A percentile compares a stretch with the other conserved stretches of the same genome.
Conservation (phyloP, 495 filamentous ascomycete species). For the Neurospora terricola region DNA sequence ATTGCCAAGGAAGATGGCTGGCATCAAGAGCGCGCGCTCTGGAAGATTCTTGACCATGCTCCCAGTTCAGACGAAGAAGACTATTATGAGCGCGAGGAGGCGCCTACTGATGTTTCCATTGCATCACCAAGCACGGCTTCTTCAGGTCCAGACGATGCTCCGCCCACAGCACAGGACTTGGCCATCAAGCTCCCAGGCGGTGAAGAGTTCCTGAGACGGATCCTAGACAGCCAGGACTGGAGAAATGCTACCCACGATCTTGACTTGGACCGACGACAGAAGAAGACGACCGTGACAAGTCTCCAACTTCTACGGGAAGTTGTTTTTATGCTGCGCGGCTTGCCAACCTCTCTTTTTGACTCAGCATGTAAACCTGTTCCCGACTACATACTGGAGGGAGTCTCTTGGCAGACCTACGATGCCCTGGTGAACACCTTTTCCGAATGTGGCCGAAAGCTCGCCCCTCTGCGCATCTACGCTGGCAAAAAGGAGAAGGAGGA, state of each 20-base stretch:
- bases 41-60: constrained; percentile 67
- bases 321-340: constrained; percentile 73
- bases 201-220: constrained; percentile 33
- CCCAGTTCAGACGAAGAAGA: constrained; percentile 55
- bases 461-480: constrained; percentile 24
- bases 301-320: constrained; percentile 66
- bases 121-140: constrained; percentile 20
- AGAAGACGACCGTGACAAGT: constrained; percentile 52
- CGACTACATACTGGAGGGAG: constrained; percentile 24
- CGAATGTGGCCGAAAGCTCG: constrained; percentile 29
- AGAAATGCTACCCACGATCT: constrained; percentile 24
- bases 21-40: constrained; percentile 59
- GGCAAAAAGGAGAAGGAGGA: constrained; percentile 21
- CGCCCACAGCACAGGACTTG: constrained; percentile 27
- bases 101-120: constrained; percentile 23
- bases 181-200: constrained; percentile 24
- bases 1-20: constrained; percentile 65
- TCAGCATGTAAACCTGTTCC: constrained; percentile 22
- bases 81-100: constrained; percentile 24
- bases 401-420: constrained; percentile 32
- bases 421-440: constrained; percentile 30
- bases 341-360: constrained; percentile 65
- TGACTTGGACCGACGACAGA: constrained; percentile 21
- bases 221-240: constrained; percentile 60
- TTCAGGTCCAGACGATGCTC: constrained; percentile 22